Evolutionary conservation across 2,329 filamentous ascomycete genomes (phyloP), one percentile per base, ranked within the genome.

Genomic region (Botrytis sinoallii): DNA sequence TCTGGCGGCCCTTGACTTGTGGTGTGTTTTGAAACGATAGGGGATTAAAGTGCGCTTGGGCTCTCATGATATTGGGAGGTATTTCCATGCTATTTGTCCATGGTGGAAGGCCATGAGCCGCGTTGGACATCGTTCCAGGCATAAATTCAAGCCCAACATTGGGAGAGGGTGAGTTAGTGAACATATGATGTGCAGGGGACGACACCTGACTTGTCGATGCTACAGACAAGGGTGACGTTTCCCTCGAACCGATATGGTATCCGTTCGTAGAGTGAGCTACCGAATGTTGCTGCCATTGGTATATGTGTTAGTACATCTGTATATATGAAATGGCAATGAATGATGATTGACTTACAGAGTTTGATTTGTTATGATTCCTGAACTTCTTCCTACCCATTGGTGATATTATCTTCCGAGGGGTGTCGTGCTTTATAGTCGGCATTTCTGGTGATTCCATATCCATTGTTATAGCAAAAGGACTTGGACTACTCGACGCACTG

Each of bases 401-500:
- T 14, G 79, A 78, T n/a, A 76, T 75, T n/a, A 76, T 75, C 73
- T 75, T 80, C 42, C 67, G 60, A n/a, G 78, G 77, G 22, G 76
- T 81, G 68, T 82, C 80, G 3, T 82, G 79, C 74, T 84, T 83
- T 75, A 83, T 82, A 42, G 79, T 82, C 46, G 83, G 81, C 82
- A 85, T 86, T 10, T 79, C 79, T 57, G 80, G 80, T 35, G 85
- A 86, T 14, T 84, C 82, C 76, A 85, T 84, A 72, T 83, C 76
- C 46, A 77, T 72, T 20, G 74, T 66, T 64, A 74, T 71, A 60
- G 74, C 77, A 71, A 80, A 78, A 14, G 82, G 83, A 73, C 84
- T 85, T 9, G 89, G 88, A 75, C 88, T 91, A 77, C 85, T 89
- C 2, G 87, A 86, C 14, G 86, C 86, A 77, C 87, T 88, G 25